Evolutionary conservation across 2,329 filamentous ascomycete genomes (phyloP), one percentile per base, ranked within the genome.

Genomic region (Juglanconis sp.): DNA sequence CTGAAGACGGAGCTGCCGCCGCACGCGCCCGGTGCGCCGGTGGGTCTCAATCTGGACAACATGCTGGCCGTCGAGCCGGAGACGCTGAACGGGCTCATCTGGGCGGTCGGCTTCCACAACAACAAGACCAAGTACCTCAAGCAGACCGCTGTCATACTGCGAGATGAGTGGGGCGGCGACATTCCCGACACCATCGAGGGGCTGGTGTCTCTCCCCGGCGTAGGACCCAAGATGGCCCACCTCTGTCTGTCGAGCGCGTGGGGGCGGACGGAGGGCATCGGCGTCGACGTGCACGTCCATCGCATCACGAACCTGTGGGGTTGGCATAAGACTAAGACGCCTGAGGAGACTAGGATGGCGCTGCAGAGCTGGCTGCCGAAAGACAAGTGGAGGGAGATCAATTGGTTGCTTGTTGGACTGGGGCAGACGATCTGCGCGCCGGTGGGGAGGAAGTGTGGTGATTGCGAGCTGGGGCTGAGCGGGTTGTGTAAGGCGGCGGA

Each of bases 151-250:
- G 76, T 82, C 36, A 87, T 96, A 38, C 79, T 96, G 32, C 82
- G 86, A 50, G 88, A 94, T 68, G 73, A 85, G 56, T 91, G 85
- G 74, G 72, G 78, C 61, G 85, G 86, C 55, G 93, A 97, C 69
- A 95, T 97, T 58, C 93, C 93, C 1, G 81, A 88, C 63, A 90
- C 88, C 0, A 86, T 94, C 55, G 82, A 87, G 64, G 92, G 89
- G 0, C 81, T 97, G 24, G 87, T 87, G 55, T 84, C 86, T 1
- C 81, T 96, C 0, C 92, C 92, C 0, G 93, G 93, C 5, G 93
- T 97, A 1, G 93, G 93, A 0, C 93, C 93, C 35, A 97, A 97
- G 76, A 97, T 97, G 93, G 92, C 89, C 11, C 93, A 95, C 72
- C 83, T 97, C 30, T 94, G 90, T 71, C 85, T 96, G 78, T 89